Percentiles rank a stretch among this genome's conserved stretches.
Evolutionary conservation across 768 basidiomycete species (phyloP).

Genomic region (Boletus vermiculosoides): DNA sequence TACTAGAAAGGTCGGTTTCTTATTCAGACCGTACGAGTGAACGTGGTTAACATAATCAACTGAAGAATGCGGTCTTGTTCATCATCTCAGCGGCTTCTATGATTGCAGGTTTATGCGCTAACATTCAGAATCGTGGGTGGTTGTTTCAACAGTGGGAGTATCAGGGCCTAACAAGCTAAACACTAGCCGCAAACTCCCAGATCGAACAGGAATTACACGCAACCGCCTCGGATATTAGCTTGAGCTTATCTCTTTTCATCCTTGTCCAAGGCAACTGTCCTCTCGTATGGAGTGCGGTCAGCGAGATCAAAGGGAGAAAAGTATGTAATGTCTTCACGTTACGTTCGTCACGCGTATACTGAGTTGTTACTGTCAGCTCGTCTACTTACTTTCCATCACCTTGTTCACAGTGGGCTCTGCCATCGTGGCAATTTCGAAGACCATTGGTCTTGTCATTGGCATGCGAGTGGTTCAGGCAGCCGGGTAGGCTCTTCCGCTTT

Average conservation of each 20-base stretch:
- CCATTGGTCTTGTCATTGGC: conserved; percentile 57
- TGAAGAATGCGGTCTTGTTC: conserved; percentile 21
- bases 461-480: conserved; percentile 66
- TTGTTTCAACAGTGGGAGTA: neutral
- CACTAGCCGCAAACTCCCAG: conserved; percentile 61
- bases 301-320: conserved; percentile 70
- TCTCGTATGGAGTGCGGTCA: conserved; percentile 32
- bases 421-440: conserved; percentile 56
- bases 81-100: conserved; percentile 30
- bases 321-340: conserved; percentile 31
- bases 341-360: neutral
- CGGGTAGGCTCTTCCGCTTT: conserved; percentile 42
- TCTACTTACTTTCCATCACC: conserved; percentile 53
- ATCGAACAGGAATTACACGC: conserved; percentile 65
- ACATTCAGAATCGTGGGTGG: conserved; percentile 32
- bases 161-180: neutral
- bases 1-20: conserved; percentile 48
- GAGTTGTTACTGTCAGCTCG: conserved; percentile 35
- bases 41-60: neutral
- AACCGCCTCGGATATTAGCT: conserved; percentile 59
- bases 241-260: conserved; percentile 70
- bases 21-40: neutral
- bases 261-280: conserved; percentile 60
- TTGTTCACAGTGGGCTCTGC: conserved; percentile 57
- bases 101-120: conserved; percentile 28